Evolutionary conservation across 305 asterid genomes (phyloP).

Genomic region (Plantago coronopus): DNA sequence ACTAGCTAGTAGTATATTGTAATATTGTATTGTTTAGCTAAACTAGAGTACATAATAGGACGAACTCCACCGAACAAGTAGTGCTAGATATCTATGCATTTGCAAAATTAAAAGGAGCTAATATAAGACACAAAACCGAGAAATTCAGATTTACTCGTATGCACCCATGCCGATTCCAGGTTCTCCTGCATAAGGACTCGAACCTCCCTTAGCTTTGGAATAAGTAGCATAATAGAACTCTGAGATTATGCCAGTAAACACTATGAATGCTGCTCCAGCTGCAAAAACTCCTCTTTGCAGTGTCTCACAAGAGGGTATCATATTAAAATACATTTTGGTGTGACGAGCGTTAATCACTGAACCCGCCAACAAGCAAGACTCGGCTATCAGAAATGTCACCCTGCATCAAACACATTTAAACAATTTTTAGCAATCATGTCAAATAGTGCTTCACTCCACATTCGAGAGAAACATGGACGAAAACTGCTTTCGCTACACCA

Average conservation of each 20-base stretch:
- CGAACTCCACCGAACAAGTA: conserved; percentile 12
- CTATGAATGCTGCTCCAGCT: conserved; percentile 82
- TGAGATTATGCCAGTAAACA: conserved; percentile 68
- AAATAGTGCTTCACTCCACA: neutral
- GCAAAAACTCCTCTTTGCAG: conserved; percentile 90
- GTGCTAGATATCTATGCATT: conserved; percentile 18
- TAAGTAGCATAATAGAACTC: conserved; percentile 62
- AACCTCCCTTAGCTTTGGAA: conserved; percentile 50
- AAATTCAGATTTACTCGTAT: conserved; percentile 40
- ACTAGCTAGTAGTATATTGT: too few relatives aligned
- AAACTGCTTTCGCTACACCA: too few relatives aligned
- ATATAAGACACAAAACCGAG: neutral
- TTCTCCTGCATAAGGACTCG: conserved; percentile 47
- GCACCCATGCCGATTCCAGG: conserved; percentile 68
- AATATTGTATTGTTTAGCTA: conserved; percentile 17
- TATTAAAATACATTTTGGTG: conserved; percentile 33
- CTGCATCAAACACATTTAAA: conserved; percentile 33
- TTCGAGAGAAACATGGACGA: too few relatives aligned
- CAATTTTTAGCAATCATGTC: neutral
- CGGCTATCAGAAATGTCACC: conserved; percentile 76
- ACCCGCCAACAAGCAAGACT: conserved; percentile 83
- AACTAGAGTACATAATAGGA: conserved; percentile 26
- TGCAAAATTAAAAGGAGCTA: conserved; percentile 3
- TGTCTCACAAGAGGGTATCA: conserved; percentile 74
- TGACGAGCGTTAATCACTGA: conserved; percentile 91